Evolutionary conservation across 352 stramenopile species (phyloP).

Genomic region (Plasmopara muralis): DNA sequence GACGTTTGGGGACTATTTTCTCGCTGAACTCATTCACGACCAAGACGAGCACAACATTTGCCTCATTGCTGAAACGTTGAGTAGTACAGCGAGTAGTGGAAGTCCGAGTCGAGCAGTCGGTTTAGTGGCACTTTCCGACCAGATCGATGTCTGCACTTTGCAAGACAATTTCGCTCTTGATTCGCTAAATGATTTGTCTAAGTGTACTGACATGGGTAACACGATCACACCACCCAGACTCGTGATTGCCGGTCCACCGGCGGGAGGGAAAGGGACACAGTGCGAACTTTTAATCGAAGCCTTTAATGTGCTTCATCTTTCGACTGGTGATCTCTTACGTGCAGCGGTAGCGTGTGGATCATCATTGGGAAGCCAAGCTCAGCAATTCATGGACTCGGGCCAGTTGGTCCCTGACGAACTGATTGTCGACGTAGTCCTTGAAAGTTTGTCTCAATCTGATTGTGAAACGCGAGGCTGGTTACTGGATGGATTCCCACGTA

Average conservation of each 20-base stretch:
- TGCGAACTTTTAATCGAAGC: constrained; percentile 85
- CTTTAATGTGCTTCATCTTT: constrained; percentile 89
- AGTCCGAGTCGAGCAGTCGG: constrained; percentile 50
- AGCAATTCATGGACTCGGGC: constrained; percentile 87
- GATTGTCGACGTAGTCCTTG: constrained; percentile 84
- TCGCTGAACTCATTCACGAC: constrained; percentile 87
- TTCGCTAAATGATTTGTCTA: constrained; percentile 71
- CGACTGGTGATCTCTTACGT: constrained; percentile 89
- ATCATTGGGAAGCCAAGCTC: constrained; percentile 58
- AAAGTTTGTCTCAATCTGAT: constrained; percentile 75
- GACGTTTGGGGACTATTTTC: constrained; percentile 88
- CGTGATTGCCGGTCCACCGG: constrained; percentile 87
- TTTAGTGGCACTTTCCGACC: constrained; percentile 73
- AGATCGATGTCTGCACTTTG: constrained; percentile 78
- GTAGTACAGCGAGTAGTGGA: constrained; percentile 15
- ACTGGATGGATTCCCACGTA: constrained; percentile 92
- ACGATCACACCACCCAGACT: constrained; percentile 46
- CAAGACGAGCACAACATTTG: constrained; percentile 85
- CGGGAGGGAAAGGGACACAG: constrained; percentile 92
- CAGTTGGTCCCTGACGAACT: constrained; percentile 88
- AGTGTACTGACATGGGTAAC: constrained; percentile 18
- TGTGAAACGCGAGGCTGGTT: constrained; percentile 85
- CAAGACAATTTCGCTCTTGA: constrained; percentile 81
- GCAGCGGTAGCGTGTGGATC: constrained; percentile 68
- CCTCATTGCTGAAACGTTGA: constrained; percentile 48